A percentile compares a stretch with the other conserved stretches of the same genome.
Evolutionary conservation across 2,329 filamentous ascomycete genomes (phyloP).

Genomic region (Cladobotryum protrusum): DNA sequence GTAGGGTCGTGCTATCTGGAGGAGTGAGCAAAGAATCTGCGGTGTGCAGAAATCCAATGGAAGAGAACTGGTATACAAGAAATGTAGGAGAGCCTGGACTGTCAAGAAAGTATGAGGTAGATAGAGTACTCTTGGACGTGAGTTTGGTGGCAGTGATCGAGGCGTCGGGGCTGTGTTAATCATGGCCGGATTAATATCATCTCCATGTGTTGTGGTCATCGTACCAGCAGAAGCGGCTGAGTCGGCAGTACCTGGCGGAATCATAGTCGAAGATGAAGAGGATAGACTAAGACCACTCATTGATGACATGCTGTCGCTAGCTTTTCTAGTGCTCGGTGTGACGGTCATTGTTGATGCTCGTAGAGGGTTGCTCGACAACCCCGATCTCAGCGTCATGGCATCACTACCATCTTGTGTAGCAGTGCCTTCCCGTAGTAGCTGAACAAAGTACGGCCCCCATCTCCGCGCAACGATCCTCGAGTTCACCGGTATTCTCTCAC

Average conservation of each 20-base stretch:
- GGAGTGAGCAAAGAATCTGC: slow-evolving; percentile 88
- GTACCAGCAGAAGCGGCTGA: slow-evolving; percentile 35
- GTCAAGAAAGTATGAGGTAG: slow-evolving; percentile 89
- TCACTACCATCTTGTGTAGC: slow-evolving; percentile 67
- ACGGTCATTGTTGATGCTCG: slow-evolving; percentile 83
- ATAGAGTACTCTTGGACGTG: slow-evolving; percentile 79
- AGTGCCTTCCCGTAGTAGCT: slow-evolving; percentile 77
- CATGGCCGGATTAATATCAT: slow-evolving; percentile 34
- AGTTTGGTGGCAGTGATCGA: slow-evolving; percentile 50
- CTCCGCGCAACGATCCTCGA: slow-evolving; percentile 79
- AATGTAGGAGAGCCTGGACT: slow-evolving; percentile 83
- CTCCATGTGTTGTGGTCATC: slow-evolving; percentile 27
- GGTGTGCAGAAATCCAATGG: slow-evolving; percentile 85
- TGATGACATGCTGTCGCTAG: slow-evolving; percentile 43
- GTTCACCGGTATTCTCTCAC: slow-evolving; percentile 88
- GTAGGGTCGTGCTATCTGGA: slow-evolving; percentile 90
- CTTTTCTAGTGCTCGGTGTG: slow-evolving; percentile 57
- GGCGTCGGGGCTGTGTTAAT: slow-evolving; percentile 54
- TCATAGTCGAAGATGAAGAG: slow-evolving; percentile 31
- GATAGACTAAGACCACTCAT: slow-evolving; percentile 36
- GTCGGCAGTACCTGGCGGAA: slow-evolving; percentile 37
- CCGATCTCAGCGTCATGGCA: slow-evolving; percentile 65
- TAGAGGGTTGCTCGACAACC: slow-evolving; percentile 49
- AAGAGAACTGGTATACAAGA: slow-evolving; percentile 85
- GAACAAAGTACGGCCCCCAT: slow-evolving; percentile 96